phyloP scores from a whole-genome alignment of 1,139 yeast genomes.

The Wickerhamomyces sp. region DNA sequence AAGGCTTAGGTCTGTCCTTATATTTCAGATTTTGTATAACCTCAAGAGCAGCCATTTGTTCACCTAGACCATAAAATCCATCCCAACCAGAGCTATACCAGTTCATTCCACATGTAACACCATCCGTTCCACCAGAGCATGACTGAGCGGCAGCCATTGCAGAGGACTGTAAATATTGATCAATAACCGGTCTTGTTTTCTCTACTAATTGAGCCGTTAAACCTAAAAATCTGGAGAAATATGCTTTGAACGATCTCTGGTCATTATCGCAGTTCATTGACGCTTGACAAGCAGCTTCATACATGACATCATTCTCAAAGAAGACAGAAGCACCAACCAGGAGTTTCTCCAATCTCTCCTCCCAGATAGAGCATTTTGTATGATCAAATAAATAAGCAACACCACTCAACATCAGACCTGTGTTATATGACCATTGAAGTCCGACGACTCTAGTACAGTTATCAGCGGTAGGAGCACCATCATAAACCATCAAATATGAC shows the following conservation, averaged over 20 bases:
- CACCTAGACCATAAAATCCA: slow-evolving; percentile 76
- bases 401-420: slow-evolving; percentile 74
- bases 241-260: slow-evolving; percentile 84
- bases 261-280: slow-evolving; percentile 65
- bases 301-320: slow-evolving; percentile 55
- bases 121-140: slow-evolving; percentile 81
- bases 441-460: slow-evolving; percentile 58
- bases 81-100: slow-evolving; percentile 74
- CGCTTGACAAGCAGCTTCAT: slow-evolving; percentile 75
- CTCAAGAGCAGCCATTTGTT: slow-evolving; percentile 84
- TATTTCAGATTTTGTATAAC: slow-evolving; percentile 59
- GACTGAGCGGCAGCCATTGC: slow-evolving; percentile 75
- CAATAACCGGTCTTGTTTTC: slow-evolving; percentile 45
- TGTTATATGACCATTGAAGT: slow-evolving; percentile 82
- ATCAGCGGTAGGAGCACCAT: slow-evolving; percentile 62
- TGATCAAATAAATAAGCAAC: slow-evolving; percentile 73
- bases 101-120: slow-evolving; percentile 80
- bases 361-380: slow-evolving; percentile 67
- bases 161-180: slow-evolving; percentile 47
- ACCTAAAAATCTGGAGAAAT: slow-evolving; percentile 68
- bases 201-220: slow-evolving; percentile 69
- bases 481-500: slow-evolving; percentile 49
- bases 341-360: slow-evolving; percentile 45
- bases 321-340: slow-evolving; percentile 54
- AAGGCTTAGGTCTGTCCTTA: slow-evolving; percentile 47